phyloP scores from a whole-genome alignment of 2,329 filamentous ascomycete species.

The Colletotrichum camelliae region DNA sequence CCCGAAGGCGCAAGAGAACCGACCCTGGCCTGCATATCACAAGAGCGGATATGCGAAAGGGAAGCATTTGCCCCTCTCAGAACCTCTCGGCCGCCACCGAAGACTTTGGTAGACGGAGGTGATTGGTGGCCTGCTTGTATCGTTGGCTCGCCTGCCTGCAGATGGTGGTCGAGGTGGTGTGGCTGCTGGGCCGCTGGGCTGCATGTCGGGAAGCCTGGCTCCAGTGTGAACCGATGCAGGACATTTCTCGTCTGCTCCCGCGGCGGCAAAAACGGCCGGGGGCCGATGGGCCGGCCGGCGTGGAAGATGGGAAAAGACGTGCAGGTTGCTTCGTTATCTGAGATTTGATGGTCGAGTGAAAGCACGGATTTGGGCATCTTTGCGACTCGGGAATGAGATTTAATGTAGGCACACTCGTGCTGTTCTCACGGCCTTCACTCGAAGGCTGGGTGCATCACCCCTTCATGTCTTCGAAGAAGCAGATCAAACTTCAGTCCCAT shows the following conservation, averaged over 20 bases:
- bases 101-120: background rate
- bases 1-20: background rate
- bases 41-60: background rate
- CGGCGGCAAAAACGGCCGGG: background rate
- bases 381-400: background rate
- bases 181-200: slow-evolving; percentile 7
- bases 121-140: background rate
- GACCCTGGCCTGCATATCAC: background rate
- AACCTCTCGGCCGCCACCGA: background rate
- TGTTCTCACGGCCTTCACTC: background rate
- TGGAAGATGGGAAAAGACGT: background rate
- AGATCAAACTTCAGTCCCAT: background rate
- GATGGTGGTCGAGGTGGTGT: background rate
- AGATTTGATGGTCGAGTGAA: background rate
- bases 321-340: background rate
- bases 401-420: background rate
- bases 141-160: background rate
- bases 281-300: background rate
- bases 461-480: background rate
- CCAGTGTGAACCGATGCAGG: background rate
- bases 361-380: background rate
- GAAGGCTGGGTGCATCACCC: background rate
- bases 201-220: background rate
- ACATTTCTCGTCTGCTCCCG: background rate
- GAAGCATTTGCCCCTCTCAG: background rate